Base-by-base conservation (phyloP, 192 early-diverging fungal genomes). In the Linnemannia hyalina region DNA sequence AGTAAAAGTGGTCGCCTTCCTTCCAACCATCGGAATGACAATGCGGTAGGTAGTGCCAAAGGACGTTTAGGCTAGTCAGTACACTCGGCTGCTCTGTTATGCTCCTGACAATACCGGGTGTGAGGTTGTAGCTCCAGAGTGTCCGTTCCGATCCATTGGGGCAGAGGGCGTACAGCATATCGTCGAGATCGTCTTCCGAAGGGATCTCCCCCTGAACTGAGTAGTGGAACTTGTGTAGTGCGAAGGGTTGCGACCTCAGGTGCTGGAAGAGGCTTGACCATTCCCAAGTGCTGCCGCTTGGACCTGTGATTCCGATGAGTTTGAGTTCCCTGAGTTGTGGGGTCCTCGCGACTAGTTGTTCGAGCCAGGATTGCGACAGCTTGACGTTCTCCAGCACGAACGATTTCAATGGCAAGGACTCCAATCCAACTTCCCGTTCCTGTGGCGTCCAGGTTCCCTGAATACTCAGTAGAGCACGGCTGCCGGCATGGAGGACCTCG, bases 301-400 rank as follows among this genome's bases (percentile, higher is more conserved):
- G 11, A 32, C 60, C 32, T 3, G 60, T 29, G 11, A 65, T 6
- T 2, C 23, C 32, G 29, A 65, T 65, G 11, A 65, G n/a, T 11
- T 65, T 65, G 29, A 65, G 60, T 65, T 65, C 60, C 60, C 32
- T 65, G 60, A 65, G 60, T 23, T 32, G 60, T 65, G 60, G 60
- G 3, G 60, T 65, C 26, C 60, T 65, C 29, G 60, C 7, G 10
- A 65, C 26, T 23, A 65, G 60, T 4, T 23, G 11, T 32, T 65
- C 60, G 29, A 65, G 60, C 60, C 60, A 65, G 8, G 60, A 13
- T 13, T 65, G 60, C 10, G 29, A 32, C 60, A 32, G 11, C 11
- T 65, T 16, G 60, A 32, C 60, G 60, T 32, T 65, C n/a, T 65
- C 60, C 60, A 65, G 29, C 60, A 65, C 60, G 9, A 65, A 10